These are phyloP conservation scores for Cryphonectria naterciae DNA, from an alignment of 2,329 filamentous ascomycete species.

Conservation along the genomic window DNA sequence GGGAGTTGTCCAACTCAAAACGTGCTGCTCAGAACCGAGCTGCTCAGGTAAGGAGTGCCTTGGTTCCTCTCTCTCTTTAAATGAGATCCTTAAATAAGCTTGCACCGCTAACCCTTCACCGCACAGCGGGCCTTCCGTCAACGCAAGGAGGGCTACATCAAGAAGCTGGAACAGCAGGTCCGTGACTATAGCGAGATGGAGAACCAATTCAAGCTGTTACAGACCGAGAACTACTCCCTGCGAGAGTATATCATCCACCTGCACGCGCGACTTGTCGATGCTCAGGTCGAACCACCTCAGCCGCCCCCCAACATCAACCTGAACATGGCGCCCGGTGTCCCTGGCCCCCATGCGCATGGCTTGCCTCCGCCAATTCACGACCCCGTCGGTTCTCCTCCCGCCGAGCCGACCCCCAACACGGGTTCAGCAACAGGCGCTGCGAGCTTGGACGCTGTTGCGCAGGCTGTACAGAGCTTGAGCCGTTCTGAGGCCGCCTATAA, in stretches of 20 bases:
- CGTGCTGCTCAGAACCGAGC: conserved; percentile 95
- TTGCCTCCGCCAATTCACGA: conserved; percentile 17
- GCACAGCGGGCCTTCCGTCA: conserved; percentile 90
- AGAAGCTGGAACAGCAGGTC: conserved; percentile 93
- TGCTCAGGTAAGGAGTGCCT: conserved; percentile 71
- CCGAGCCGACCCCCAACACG: conserved; percentile 29
- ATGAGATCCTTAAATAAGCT: too few relatives aligned
- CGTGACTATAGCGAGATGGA: conserved; percentile 78
- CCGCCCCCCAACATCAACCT: conserved; percentile 82
- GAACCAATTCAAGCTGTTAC: conserved; percentile 76
- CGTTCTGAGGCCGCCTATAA: conserved; percentile 23
- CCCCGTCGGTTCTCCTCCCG: conserved; percentile 25
- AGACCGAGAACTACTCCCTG: conserved; percentile 86
- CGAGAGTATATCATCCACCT: conserved; percentile 92
- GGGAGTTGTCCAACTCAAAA: conserved; percentile 93
- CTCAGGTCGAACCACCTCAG: conserved; percentile 80
- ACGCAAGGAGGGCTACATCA: conserved; percentile 97
- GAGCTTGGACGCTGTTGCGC: conserved; percentile 54
- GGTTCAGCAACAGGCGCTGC: conserved; percentile 39
- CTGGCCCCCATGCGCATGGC: conserved; percentile 16
- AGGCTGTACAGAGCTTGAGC: conserved; percentile 44
- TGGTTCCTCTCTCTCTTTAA: too few relatives aligned
- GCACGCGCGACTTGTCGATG: conserved; percentile 83
- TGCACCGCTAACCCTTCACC: conserved; percentile 33
- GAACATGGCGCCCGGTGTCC: conserved; percentile 33